Base-by-base conservation (phyloP, 768 basidiomycete genomes). In the Suillus fuscotomentosus region DNA sequence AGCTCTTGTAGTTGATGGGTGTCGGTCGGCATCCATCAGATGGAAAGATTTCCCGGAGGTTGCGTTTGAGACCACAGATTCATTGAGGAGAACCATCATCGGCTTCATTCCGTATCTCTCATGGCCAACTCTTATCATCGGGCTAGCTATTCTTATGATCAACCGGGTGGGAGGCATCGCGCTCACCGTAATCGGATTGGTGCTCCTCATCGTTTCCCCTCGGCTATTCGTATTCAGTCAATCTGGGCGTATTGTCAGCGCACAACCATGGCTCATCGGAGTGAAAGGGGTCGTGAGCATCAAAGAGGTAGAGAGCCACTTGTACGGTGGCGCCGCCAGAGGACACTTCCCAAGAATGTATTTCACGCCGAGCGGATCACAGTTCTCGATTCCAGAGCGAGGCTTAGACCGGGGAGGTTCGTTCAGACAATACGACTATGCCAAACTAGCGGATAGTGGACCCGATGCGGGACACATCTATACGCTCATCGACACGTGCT, bases 41-140 rank as follows among this genome's bases (percentile, higher is more conserved):
- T 70, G 70, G 70, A 70, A 70, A 15, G 63, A 66, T 54, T 70
- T 70, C 53, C 70, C 70, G 1, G 47, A 62, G 13, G 27, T 71
- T 13, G 62, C 68, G 1, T 65, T 69, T 36, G n/a, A 39, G 11
- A 68, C 56, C 2, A 54, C 64, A 1, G 45, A 50, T 31, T 71
- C 70, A 3, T 2, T 69, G 20, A 51, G 60, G 39, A 63, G 67
- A 27, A 13, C 42, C 3, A 14, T 70, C 11, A 34, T 62, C 0
- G 65, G 63, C 2, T 59, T n/a, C 27, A 0, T 70, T 0, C 70
- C 70, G 10, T 64, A 65, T 53, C 51, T 63, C 20, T 54, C 66
- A 0, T 68, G 68, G 68, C 61, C 61, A 1, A 13, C 34, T 9
- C 13, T 70, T 41, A 36, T 69, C 4, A 15, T 42, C 8, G 70